phyloP scores from a whole-genome alignment of 2,329 filamentous ascomycete genomes.

The Emergomyces orientalis region DNA sequence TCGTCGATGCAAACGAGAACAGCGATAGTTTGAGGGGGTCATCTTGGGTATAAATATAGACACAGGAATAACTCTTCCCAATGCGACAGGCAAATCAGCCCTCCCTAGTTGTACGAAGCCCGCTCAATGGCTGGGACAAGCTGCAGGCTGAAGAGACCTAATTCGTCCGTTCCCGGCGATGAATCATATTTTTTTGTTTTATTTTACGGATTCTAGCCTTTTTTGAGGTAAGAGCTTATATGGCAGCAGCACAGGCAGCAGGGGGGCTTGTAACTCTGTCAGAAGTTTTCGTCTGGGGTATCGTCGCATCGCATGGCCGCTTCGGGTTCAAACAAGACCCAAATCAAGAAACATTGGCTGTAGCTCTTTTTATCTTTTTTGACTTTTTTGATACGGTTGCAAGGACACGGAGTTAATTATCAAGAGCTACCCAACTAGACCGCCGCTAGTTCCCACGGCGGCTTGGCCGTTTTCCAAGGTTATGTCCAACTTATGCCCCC shows the following conservation, averaged over 20 bases:
- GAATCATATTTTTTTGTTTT: no score
- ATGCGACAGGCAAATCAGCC: background rate
- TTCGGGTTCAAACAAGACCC: background rate
- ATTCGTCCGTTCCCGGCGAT: conserved; percentile 4
- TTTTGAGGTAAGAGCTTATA: background rate
- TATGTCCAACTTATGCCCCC: no score
- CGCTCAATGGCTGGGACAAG: background rate
- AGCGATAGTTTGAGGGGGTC: background rate
- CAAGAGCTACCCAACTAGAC: background rate
- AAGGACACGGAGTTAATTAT: background rate
- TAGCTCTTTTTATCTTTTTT: no score
- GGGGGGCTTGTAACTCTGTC: background rate
- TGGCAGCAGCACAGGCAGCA: conserved; percentile 1
- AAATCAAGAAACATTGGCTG: no score
- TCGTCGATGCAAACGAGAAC: background rate
- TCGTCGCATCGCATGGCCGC: background rate
- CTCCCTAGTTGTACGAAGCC: background rate
- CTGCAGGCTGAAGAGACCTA: background rate
- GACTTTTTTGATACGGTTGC: background rate
- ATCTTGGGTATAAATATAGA: background rate
- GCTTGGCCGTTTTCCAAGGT: no score
- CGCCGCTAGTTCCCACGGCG: background rate
- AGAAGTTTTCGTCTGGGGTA: background rate
- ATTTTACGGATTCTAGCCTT: background rate
- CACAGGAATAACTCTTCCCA: background rate